Percentiles rank a stretch among this genome's conserved stretches.
These are phyloP conservation scores for Backusella westeae DNA, from an alignment of 192 early-diverging fungal species.

Conservation along the genomic window DNA sequence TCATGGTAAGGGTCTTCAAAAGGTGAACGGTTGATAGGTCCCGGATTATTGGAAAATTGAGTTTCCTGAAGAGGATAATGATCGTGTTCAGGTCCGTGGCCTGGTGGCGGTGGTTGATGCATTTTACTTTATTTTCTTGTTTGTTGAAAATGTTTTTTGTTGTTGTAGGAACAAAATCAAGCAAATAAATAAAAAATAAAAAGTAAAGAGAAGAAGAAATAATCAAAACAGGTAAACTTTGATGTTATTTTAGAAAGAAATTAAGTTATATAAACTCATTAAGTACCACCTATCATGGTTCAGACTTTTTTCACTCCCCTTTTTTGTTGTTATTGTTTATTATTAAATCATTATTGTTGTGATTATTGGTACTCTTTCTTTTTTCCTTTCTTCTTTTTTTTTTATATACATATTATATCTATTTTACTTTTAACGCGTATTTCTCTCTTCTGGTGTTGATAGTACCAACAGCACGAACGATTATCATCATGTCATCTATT, in stretches of 20 bases:
- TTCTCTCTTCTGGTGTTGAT: background rate
- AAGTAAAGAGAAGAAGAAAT: background rate
- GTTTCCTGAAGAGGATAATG: slow-evolving; percentile 39
- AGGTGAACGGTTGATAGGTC: slow-evolving; percentile 24
- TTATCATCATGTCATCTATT: background rate
- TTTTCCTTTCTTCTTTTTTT: background rate
- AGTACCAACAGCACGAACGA: background rate
- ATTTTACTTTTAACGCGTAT: background rate
- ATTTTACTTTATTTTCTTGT: slow-evolving; percentile 9
- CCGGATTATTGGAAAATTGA: slow-evolving; percentile 26
- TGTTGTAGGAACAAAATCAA: background rate
- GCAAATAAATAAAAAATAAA: background rate
- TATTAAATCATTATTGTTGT: background rate
- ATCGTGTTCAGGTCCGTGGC: slow-evolving; percentile 19
- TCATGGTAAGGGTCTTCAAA: slow-evolving; percentile 33
- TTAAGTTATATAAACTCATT: slow-evolving; percentile 10
- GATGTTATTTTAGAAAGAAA: slow-evolving; percentile 4
- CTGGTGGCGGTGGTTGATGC: slow-evolving; percentile 19
- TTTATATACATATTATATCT: background rate
- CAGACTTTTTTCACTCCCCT: background rate
- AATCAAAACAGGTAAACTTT: background rate
- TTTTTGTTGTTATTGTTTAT: background rate
- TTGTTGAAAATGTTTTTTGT: background rate
- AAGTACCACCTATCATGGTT: background rate
- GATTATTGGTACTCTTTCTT: background rate